phyloP scores from a whole-genome alignment of 2,329 filamentous ascomycete genomes.

The Xylaria sp. region DNA sequence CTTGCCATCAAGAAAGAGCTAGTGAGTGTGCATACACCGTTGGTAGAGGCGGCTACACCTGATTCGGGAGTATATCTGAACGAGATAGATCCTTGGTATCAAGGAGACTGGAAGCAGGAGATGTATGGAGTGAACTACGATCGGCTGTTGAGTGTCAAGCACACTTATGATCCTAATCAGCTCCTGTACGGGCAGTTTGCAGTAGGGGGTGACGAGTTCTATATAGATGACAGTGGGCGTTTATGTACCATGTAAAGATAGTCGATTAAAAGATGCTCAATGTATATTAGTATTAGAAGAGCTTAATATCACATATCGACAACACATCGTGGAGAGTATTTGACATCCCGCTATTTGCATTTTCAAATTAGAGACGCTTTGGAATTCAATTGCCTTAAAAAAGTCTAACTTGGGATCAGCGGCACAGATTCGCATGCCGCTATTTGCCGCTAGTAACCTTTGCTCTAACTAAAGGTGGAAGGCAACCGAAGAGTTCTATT shows the following conservation, averaged over 20 bases:
- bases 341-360: not conserved
- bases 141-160: conserved; percentile 34
- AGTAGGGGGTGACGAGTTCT: conserved; percentile 31
- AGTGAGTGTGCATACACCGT: not conserved
- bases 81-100: conserved; percentile 35
- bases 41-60: conserved; percentile 1
- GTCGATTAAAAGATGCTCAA: not conserved
- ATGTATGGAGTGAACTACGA: conserved; percentile 35
- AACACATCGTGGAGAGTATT: not conserved
- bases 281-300: not conserved
- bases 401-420: not conserved
- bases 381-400: not conserved
- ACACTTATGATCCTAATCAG: conserved; percentile 34
- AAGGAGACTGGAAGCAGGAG: conserved; percentile 37
- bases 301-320: not conserved
- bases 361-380: no score
- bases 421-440: not conserved
- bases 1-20: conserved; percentile 31
- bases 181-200: conserved; percentile 28
- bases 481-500: not conserved
- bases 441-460: not conserved
- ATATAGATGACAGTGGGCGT: not conserved
- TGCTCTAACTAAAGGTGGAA: not conserved
- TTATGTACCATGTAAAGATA: not conserved
- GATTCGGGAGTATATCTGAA: conserved; percentile 32